Evolutionary conservation across 1,139 yeast species (phyloP).

Genomic region (Blastobotrys petasosporus): DNA sequence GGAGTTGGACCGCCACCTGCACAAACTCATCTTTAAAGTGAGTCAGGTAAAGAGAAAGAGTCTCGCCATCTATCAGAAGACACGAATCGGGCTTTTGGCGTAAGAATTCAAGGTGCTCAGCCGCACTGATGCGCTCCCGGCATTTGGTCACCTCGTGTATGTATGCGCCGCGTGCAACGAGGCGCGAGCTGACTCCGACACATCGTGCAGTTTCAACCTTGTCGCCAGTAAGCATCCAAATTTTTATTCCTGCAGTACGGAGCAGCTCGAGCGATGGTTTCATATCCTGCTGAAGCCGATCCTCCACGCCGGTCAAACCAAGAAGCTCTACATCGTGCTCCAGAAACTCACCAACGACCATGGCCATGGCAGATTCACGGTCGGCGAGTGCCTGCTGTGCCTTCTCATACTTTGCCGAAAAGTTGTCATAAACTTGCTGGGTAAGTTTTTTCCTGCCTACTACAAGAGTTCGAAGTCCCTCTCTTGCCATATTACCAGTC

Average conservation of each 20-base stretch:
- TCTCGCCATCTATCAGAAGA: conserved; percentile 89
- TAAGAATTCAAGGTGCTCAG: conserved; percentile 67
- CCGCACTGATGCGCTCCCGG: conserved; percentile 42
- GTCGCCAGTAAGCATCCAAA: conserved; percentile 99
- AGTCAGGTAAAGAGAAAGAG: conserved; percentile 63
- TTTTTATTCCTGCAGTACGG: conserved; percentile 92
- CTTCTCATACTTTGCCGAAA: conserved; percentile 55
- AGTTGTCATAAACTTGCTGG: conserved; percentile 50
- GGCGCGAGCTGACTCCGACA: conserved; percentile 89
- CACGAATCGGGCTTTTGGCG: conserved; percentile 65
- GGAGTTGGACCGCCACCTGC: conserved; percentile 64
- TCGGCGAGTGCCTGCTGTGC: conserved; percentile 76
- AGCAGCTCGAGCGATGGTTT: conserved; percentile 86
- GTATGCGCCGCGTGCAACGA: conserved; percentile 88
- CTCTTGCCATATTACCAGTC: conserved; percentile 96
- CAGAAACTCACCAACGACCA: conserved; percentile 58
- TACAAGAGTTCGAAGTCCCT: conserved; percentile 91
- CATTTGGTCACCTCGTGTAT: conserved; percentile 79
- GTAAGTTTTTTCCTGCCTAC: conserved; percentile 73
- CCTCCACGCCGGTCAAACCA: conserved; percentile 97
- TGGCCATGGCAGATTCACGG: conserved; percentile 69
- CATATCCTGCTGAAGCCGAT: conserved; percentile 83
- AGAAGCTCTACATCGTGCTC: conserved; percentile 81
- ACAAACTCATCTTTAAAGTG: conserved; percentile 67
- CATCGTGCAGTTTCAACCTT: conserved; percentile 97